Conservation (phyloP, 306 rosid species). For the Cucurbita argyrosperma region DNA sequence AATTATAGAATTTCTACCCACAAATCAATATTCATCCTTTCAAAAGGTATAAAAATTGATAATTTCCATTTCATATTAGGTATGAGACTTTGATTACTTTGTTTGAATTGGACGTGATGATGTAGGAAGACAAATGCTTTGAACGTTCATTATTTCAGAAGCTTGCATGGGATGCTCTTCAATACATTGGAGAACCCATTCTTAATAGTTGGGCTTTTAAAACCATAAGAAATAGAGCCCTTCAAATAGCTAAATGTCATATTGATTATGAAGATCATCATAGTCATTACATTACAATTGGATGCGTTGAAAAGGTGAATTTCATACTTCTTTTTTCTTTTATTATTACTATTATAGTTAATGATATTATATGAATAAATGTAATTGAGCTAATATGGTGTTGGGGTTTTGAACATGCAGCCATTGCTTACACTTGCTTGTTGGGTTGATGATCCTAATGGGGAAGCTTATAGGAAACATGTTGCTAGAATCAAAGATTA, state of each 20-base stretch:
- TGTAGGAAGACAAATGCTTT: slow-evolving; percentile 22
- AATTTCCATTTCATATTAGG: too few species aligned
- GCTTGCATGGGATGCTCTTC: slow-evolving; percentile 16
- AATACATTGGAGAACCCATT: slow-evolving; percentile 17
- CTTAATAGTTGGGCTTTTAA: slow-evolving; percentile 16
- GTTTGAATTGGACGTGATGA: background rate
- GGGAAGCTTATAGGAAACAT: slow-evolving; percentile 30
- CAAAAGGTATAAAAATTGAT: too few species aligned
- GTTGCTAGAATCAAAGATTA: slow-evolving; percentile 25
- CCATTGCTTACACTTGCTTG: slow-evolving; percentile 20
- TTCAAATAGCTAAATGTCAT: slow-evolving; percentile 9
- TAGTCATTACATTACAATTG: slow-evolving; percentile 19
- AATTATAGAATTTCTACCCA: too few species aligned
- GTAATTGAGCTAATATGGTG: background rate
- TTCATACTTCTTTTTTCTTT: background rate
- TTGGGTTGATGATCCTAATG: slow-evolving; percentile 32
- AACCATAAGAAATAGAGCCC: slow-evolving; percentile 17
- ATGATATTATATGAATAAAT: background rate
- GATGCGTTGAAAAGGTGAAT: slow-evolving; percentile 22
- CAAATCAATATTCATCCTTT: background rate
- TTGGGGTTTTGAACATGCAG: background rate
- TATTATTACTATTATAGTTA: background rate
- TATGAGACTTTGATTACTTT: too few species aligned
- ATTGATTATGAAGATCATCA: slow-evolving; percentile 25
- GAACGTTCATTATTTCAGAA: slow-evolving; percentile 16